Base-by-base conservation (phyloP, 306 rosid species). In the Castanea mollissima region DNA sequence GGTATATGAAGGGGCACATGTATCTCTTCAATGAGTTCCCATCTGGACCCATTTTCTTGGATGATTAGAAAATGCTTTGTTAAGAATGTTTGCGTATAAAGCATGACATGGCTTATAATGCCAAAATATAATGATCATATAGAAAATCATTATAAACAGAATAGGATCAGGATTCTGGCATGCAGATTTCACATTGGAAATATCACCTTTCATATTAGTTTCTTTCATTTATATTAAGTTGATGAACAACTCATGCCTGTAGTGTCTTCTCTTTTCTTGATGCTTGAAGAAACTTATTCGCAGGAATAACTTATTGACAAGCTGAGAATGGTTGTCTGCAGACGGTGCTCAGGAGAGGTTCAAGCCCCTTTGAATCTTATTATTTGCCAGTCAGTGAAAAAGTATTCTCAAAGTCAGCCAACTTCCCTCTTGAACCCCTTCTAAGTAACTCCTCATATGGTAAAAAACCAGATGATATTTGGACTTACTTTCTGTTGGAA, bases 401-500 rank as follows among this genome's bases (percentile, higher is more conserved):
- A 74, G 81, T 77, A 21, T 79, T 85, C 56, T 84, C 82, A 3
- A 59, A 80, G 60, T 83, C 85, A 5, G 90, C 96, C 63, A 85
- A 89, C 77, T 96, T 96, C 81, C 94, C 97, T 79, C 88, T 96
- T 16, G 97, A 91, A 77, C 91, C 89, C 63, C 89, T 91, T 76
- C 75, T 84, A 56, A 90, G 85, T 86, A 89, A 85, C 85, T 81
- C 89, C 46, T 83, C 88, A 55, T 62, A 75, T 62, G 73, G 74
- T 20, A 85, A 86, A 74, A 86, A 81, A 76, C 75, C 82, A 41
- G 86, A 84, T 64, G 58, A 83, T 75, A 29, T 81, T 65, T 96
- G 99, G 99, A 93, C 90, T 51, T 96, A 91, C 82, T 91, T 93
- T 81, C 65, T 81, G 82, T 78, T 90, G 80, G 92, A 96, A 60